Base-by-base conservation (phyloP, 148 eudicot genomes). In the Simmondsia chinensis region DNA sequence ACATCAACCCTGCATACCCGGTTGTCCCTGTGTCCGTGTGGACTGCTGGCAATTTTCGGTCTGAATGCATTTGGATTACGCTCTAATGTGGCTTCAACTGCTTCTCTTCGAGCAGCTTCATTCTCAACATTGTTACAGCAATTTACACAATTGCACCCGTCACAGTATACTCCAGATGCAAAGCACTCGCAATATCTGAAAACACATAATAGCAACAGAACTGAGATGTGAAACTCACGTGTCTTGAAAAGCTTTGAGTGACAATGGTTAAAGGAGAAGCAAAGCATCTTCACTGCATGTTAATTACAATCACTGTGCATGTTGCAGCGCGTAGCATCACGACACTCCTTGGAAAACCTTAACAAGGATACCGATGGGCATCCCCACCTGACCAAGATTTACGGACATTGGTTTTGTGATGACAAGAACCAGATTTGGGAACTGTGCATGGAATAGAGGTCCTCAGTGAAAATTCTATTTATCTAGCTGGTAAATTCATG, bases 41-140 rank as follows among this genome's bases (percentile, higher is more conserved):
- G 99, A 57, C 99, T 93, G 75, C 77, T 83, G 7, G 89, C 99
- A 71, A 93, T 82, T 83, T 93, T 93, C 5, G 99, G 99, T 61
- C 99, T 71, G 49, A 93, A 93, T 38, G 99, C 99, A 79, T 82
- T 77, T 61, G 99, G 99, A 65, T 93, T 93, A 43, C 99, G 96
- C 70, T 86, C 99, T 49, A 93, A 61, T 28, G 99, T 93, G 51
- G 84, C 79, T 59, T 80, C 96, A 64, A 93, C 94, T 20, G 99
- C 99, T 60, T 93, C 99, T 49, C 94, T 62, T 53, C 99, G 72
- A 35, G 87, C 84, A 72, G 82, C 63, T 51, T 93, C 99, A 66
- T 82, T 80, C 62, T 86, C 99, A 48, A 93, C 84, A 55, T 93
- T 93, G 66, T 93, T 93, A 52, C 76, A 77, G 43, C 99, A 93